phyloP scores from a whole-genome alignment of 495 filamentous ascomycete genomes.

The Hypoxylon trugodes region DNA sequence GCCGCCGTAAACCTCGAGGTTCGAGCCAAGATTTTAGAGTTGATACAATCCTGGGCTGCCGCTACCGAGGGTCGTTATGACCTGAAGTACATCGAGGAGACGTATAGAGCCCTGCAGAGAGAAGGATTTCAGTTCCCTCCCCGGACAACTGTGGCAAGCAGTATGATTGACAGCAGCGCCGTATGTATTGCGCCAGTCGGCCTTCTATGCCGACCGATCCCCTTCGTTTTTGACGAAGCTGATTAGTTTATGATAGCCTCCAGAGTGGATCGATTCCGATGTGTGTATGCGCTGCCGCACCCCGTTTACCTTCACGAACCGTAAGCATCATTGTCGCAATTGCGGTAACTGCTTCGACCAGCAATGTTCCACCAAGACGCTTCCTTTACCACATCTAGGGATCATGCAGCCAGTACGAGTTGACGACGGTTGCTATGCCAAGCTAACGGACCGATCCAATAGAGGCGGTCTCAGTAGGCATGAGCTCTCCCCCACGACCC shows the following conservation, averaged over 20 bases:
- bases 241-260: constrained; percentile 68
- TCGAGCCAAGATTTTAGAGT: constrained; percentile 85
- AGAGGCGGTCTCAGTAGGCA: constrained; percentile 44
- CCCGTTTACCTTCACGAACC: constrained; percentile 94
- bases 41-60: constrained; percentile 93
- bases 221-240: constrained; percentile 12
- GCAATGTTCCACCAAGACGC: constrained; percentile 86
- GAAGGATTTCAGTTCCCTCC: constrained; percentile 94
- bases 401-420: constrained; percentile 92
- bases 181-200: constrained; percentile 62
- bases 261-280: constrained; percentile 97
- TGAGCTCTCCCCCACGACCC: constrained; percentile 41
- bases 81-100: constrained; percentile 84
- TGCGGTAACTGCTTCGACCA: constrained; percentile 97
- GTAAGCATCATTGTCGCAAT: constrained; percentile 97
- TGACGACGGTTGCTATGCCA: constrained; percentile 95
- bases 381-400: constrained; percentile 90
- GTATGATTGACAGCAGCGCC: constrained; percentile 95
- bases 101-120: constrained; percentile 78
- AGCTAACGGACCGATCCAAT: constrained; percentile 79
- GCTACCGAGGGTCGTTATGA: constrained; percentile 88
- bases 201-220: neutral
- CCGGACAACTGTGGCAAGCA: constrained; percentile 83
- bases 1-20: constrained; percentile 84
- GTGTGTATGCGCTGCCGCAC: constrained; percentile 98